Evolutionary conservation across 2,329 filamentous ascomycete genomes (phyloP).

Genomic region (Aspergillus transmontanensis): DNA sequence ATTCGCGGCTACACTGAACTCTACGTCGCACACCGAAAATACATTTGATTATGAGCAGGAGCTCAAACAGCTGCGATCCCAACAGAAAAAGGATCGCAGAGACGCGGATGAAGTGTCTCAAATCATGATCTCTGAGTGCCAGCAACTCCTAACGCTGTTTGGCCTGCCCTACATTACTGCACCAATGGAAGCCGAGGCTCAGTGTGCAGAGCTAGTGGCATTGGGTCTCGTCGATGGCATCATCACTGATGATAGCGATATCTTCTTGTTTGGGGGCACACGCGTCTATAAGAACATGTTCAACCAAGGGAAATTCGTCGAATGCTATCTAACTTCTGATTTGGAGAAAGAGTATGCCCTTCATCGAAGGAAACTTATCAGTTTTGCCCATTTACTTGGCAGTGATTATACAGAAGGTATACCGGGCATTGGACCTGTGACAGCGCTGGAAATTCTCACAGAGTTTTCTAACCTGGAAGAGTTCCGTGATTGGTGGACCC

Average conservation of each 20-base stretch:
- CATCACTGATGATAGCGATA: conserved; percentile 96
- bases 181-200: conserved; percentile 98
- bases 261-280: conserved; percentile 93
- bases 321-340: conserved; percentile 85
- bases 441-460: conserved; percentile 87
- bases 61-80: conserved; percentile 80
- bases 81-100: conserved; percentile 93
- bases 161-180: conserved; percentile 95
- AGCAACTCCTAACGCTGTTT: conserved; percentile 85
- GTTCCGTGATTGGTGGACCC: conserved; percentile 86
- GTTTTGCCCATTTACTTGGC: conserved; percentile 85
- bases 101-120: conserved; percentile 97
- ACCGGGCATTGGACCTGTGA: conserved; percentile 88
- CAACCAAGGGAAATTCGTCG: conserved; percentile 95
- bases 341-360: conserved; percentile 88
- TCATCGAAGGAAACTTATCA: conserved; percentile 82
- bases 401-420: conserved; percentile 95
- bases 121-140: conserved; percentile 93
- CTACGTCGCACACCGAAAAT: conserved; percentile 69
- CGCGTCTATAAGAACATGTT: conserved; percentile 99
- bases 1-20: conserved; percentile 85
- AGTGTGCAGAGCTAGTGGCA: conserved; percentile 87
- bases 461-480: conserved; percentile 76
- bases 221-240: conserved; percentile 94
- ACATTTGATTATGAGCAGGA: conserved; percentile 83